Conservation (phyloP, 345 rosid species). For the Clarkia xantiana region DNA sequence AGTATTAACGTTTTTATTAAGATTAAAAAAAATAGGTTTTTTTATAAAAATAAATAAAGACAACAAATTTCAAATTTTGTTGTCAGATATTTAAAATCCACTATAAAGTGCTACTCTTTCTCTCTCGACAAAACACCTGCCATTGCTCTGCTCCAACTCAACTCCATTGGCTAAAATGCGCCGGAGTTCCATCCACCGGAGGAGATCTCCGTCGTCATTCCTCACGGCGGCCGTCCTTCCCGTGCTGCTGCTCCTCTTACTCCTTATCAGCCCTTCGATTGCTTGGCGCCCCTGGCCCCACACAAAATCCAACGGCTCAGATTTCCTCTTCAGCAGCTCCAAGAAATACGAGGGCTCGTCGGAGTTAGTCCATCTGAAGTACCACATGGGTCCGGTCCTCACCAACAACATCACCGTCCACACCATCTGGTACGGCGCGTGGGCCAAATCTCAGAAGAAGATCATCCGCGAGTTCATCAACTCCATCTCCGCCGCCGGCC, state of each 20-base stretch:
- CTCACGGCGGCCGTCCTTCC: conserved; percentile 31
- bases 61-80: too few relatives aligned
- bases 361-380: conserved; percentile 66
- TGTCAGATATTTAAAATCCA: too few relatives aligned
- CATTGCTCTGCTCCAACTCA: background rate
- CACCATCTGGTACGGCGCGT: conserved; percentile 86
- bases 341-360: conserved; percentile 95
- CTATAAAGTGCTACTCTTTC: too few relatives aligned
- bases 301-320: conserved; percentile 32
- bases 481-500: conserved; percentile 53
- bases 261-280: conserved; percentile 12
- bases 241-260: conserved; percentile 18
- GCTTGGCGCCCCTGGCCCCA: conserved; percentile 82
- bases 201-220: conserved; percentile 18
- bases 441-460: conserved; percentile 71
- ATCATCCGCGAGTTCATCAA: conserved; percentile 77
- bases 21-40: too few relatives aligned
- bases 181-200: conserved; percentile 8
- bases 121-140: background rate
- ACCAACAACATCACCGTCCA: conserved; percentile 77
- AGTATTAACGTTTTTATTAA: too few relatives aligned
- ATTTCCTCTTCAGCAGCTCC: conserved; percentile 33
- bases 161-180: conserved; percentile 10
- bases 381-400: conserved; percentile 96
- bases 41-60: too few relatives aligned